phyloP scores from a whole-genome alignment of 2,329 filamentous ascomycete genomes.

The Alternaria brassicicola region DNA sequence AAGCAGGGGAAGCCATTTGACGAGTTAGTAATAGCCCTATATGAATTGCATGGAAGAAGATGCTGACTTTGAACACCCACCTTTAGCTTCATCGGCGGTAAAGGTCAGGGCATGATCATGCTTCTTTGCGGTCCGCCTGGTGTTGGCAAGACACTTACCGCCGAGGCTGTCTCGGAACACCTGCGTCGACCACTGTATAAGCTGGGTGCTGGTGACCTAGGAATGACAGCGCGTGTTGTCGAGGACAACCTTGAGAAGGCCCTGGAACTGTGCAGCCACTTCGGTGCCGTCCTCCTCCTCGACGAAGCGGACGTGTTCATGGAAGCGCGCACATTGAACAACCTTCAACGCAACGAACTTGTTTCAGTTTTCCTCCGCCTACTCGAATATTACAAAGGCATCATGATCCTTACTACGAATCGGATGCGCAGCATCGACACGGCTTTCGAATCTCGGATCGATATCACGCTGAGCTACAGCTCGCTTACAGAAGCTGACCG shows the following conservation, averaged over 20 bases:
- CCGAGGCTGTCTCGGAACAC: slow-evolving; percentile 6
- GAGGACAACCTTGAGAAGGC: slow-evolving; percentile 19
- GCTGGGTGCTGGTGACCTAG: slow-evolving; percentile 17
- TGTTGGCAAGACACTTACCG: slow-evolving; percentile 3
- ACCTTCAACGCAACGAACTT: slow-evolving; percentile 30
- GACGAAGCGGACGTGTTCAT: slow-evolving; percentile 59
- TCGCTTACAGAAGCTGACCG: slow-evolving; percentile 50
- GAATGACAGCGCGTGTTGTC: slow-evolving; percentile 17
- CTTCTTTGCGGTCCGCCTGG: slow-evolving; percentile 1
- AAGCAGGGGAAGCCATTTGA: slow-evolving; percentile 28
- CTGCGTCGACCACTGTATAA: slow-evolving; percentile 11
- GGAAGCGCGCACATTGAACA: slow-evolving; percentile 50
- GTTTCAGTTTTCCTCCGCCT: slow-evolving; percentile 42
- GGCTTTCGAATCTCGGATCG: slow-evolving; percentile 44
- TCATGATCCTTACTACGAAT: slow-evolving; percentile 55
- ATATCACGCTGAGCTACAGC: slow-evolving; percentile 8
- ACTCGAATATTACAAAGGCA: slow-evolving; percentile 53
- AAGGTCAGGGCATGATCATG: slow-evolving; percentile 1
- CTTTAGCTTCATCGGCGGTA: neutral
- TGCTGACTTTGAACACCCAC: slow-evolving; percentile 17
- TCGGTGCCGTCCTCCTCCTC: slow-evolving; percentile 9
- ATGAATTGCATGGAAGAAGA: slow-evolving; percentile 24
- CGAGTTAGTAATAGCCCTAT: slow-evolving; percentile 54
- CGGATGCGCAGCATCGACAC: slow-evolving; percentile 49
- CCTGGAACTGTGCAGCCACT: slow-evolving; percentile 6